These are phyloP conservation scores for Eucalyptus shirleyi DNA, from an alignment of 345 rosid genomes.

Conservation along the genomic window DNA sequence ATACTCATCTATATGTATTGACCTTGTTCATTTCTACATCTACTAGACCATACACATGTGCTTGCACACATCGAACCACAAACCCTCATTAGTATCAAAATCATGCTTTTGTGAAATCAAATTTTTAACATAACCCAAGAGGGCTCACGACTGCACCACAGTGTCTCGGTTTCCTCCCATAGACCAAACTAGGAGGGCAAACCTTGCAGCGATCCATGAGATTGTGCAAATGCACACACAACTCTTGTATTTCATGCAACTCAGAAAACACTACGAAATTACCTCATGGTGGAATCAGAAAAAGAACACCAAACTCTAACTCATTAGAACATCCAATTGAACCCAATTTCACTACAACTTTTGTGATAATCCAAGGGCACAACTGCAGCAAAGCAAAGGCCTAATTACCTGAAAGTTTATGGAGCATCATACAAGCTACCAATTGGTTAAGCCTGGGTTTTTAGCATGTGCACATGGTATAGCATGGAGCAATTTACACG, in stretches of 20 bases:
- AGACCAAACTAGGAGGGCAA: neutral
- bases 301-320: too few species aligned
- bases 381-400: neutral
- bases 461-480: neutral
- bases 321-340: too few species aligned
- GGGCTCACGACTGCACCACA: neutral
- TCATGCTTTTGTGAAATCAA: neutral
- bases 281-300: too few species aligned
- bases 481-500: neutral
- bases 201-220: neutral
- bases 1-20: neutral
- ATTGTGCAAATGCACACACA: neutral
- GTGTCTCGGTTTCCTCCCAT: neutral
- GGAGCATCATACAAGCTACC: neutral
- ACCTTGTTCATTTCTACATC: neutral
- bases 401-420: neutral
- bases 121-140: neutral
- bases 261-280: too few species aligned
- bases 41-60: neutral
- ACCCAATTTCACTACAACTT: too few species aligned
- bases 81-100: neutral
- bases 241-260: neutral
- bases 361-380: neutral
- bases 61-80: neutral
- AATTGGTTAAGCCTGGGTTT: neutral